Evolutionary conservation across 2,329 filamentous ascomycete genomes (phyloP), one percentile per base, ranked within the genome.

Genomic region (Verticillium dahliae): DNA sequence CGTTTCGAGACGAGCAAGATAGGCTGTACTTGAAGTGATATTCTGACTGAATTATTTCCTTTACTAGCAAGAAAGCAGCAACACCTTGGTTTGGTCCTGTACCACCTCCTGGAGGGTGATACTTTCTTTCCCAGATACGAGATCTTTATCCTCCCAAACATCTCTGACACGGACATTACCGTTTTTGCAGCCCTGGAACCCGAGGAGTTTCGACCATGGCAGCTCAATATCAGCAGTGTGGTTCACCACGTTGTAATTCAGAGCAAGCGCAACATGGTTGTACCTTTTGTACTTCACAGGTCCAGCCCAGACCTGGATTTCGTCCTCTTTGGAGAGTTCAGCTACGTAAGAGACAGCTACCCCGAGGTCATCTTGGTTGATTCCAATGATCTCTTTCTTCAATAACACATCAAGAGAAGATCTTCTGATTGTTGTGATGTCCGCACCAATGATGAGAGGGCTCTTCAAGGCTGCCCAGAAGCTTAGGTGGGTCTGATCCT

Each of bases 381-480:
- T 65, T n/a, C 62, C 65, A 38, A 66, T 66, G 38, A 68, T 60
- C 27, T 63, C 66, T 37, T 60, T 57, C 58, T 68, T 68, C 15
- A 65, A 59, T 13, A 65, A 39, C 5, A 68, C 60, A 13, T 57
- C 31, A n/a, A 66, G 60, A 9, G 65, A 58, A 1, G 59, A 61
- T 58, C 64, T 58, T 65, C 6, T 58, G 9, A 76, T 71, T 6
- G 69, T 58, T 66, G 69, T 67, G 15, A 79, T 67, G 45, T 75
- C 72, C 1, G 75, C 73, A 6, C 77, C 75, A 57, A 79, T 75
- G 35, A 79, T 75, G 3, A 80, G 69, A 13, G 78, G 77, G 0
- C 75, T 77, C 65, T 79, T 80, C 56, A 79, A 73, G 57, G 78
- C 76, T 0, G 77, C 75, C 77, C 77, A 80, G 66, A 80, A 75